Evolutionary conservation across 441 rosid species (phyloP).

Genomic region (Eruca vesicaria): DNA sequence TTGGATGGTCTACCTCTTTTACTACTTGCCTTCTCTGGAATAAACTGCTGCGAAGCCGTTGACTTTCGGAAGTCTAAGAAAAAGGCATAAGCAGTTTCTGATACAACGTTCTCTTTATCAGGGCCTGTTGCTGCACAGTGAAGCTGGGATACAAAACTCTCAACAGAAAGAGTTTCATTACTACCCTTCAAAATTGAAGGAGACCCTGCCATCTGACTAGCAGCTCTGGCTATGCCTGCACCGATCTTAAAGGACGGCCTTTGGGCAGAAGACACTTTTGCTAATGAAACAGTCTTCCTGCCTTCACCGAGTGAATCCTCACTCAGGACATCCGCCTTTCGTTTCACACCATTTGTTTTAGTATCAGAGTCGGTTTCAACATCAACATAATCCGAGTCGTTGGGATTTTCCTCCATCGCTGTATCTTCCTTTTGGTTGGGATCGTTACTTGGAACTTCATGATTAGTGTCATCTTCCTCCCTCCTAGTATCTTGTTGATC

Average conservation of each 20-base stretch:
- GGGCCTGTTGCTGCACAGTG: conserved; percentile 67
- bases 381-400: conserved; percentile 34
- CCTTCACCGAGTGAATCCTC: conserved; percentile 54
- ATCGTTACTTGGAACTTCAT: conserved; percentile 25
- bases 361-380: too few species aligned
- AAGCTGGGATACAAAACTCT: conserved; percentile 70
- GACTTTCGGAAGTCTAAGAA: conserved; percentile 79
- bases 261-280: too few species aligned
- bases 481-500: conserved; percentile 12
- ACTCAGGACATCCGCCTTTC: conserved; percentile 42
- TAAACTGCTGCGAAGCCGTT: conserved; percentile 39
- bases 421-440: conserved; percentile 33
- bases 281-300: conserved; percentile 60
- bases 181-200: conserved; percentile 56
- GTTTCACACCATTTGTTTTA: conserved; percentile 30
- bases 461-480: conserved; percentile 15
- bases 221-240: conserved; percentile 85
- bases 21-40: conserved; percentile 38
- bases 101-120: conserved; percentile 40
- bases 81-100: conserved; percentile 50
- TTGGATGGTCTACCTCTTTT: conserved; percentile 50
- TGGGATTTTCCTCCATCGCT: conserved; percentile 37
- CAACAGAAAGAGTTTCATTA: conserved; percentile 57
- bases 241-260: conserved; percentile 91
- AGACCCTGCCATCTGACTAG: conserved; percentile 84